Base-by-base conservation (phyloP, 192 early-diverging fungal species). In the Pecoramyces ruminantium region DNA sequence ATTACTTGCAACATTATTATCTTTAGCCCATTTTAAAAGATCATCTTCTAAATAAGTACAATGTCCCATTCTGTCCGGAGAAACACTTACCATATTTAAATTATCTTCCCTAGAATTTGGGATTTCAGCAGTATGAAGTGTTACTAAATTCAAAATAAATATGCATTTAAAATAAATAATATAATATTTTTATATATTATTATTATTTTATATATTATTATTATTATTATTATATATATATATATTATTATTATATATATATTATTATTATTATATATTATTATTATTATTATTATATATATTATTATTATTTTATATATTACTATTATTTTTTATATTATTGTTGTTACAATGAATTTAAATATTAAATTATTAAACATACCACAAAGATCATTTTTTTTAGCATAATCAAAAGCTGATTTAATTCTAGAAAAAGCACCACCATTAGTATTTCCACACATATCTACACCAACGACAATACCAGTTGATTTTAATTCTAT, bases 51-150 rank as follows among this genome's bases (percentile, higher is more conserved):
- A 79, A 39, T 84, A 81, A 6, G 89, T 92, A 28, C 86, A 88
- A 81, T 92, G 92, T 1, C 91, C 92, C 17, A 92, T 28, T 34
- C 92, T 83, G 77, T 88, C 82, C 12, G 91, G 91, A 3, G 77
- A 21, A 28, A 86, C 80, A n/a, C 80, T 78, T 4, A 89, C 81
- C 29, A 90, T 80, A 16, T 77, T 30, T 11, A 18, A 51, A 14
- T 83, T 85, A 16, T 85, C 87, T 80, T 87, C 89, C 17, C 84
- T 84, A 3, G 85, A 81, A 30, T 86, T 85, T 51, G 84, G 83
- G 15, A 91, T 83, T 82, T 92, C 91, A 15, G 85, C 87, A 38
- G 88, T 82, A 40, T 92, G 92, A 14, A 88, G 77, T 13, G 91
- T 90, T 12, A 92, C 80, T 85, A 1, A 42, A 28, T 28, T 13